A percentile compares a stretch with the other conserved stretches of the same genome.
phyloP scores from a whole-genome alignment of 1,284 basidiomycete genomes.

The Taiwanofungus camphoratus region DNA sequence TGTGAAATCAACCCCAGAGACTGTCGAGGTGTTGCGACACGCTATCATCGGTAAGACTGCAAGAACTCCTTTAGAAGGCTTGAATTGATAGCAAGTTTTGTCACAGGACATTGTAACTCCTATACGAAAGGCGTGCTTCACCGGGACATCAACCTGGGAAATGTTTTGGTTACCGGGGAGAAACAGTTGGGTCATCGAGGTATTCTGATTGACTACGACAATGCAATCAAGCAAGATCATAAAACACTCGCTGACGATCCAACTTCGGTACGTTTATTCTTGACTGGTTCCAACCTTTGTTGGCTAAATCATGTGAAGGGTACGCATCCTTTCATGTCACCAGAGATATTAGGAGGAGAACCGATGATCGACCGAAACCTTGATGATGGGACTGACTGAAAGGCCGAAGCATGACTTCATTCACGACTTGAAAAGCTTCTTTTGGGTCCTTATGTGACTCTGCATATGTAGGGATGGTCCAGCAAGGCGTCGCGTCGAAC shows the following conservation, averaged over 20 bases:
- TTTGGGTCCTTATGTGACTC: neutral
- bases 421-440: slow-evolving; percentile 1
- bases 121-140: neutral
- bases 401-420: neutral
- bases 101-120: neutral
- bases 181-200: neutral
- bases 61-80: too few species aligned
- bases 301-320: neutral
- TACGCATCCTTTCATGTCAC: too few species aligned
- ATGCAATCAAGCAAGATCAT: neutral
- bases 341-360: too few species aligned
- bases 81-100: neutral
- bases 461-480: too few species aligned
- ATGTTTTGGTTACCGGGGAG: neutral
- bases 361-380: neutral
- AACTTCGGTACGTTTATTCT: neutral
- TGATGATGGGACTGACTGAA: neutral
- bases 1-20: neutral
- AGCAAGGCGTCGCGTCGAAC: too few species aligned
- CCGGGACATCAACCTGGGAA: neutral
- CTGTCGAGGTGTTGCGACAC: neutral
- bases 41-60: neutral
- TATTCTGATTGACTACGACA: neutral
- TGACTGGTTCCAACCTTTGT: neutral
- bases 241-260: neutral